phyloP scores from a whole-genome alignment of 106 monocot genomes.

The Hemerocallis citrina region DNA sequence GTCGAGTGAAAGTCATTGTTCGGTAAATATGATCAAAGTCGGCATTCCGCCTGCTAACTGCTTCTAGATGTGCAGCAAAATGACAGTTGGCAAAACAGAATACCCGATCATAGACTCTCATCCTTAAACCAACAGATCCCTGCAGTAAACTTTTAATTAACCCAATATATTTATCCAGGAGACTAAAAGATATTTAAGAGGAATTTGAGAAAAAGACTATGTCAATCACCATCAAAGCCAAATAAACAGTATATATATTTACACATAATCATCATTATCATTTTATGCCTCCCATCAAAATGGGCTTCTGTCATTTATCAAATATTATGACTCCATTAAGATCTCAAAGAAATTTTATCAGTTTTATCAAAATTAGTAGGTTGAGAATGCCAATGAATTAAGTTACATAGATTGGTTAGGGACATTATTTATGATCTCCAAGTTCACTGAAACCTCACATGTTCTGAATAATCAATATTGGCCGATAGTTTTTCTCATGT shows the following conservation, averaged over 20 bases:
- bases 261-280: not conserved
- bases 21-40: slow-evolving; percentile 67
- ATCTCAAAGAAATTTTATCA: no score
- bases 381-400: no score
- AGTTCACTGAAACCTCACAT: no score
- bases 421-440: no score
- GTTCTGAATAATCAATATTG: no score
- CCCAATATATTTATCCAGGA: slow-evolving; percentile 1
- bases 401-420: no score
- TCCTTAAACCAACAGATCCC: slow-evolving; percentile 72
- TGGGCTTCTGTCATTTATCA: no score
- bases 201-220: not conserved
- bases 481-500: no score
- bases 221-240: not conserved
- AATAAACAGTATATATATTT: not conserved
- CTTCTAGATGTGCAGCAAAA: slow-evolving; percentile 79
- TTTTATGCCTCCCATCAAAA: not conserved
- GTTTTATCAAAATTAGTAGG: no score
- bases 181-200: not conserved
- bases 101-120: slow-evolving; percentile 58
- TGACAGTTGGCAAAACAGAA: slow-evolving; percentile 73
- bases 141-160: slow-evolving; percentile 19
- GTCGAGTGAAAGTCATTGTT: slow-evolving; percentile 47
- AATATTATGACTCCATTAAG: no score
- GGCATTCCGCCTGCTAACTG: slow-evolving; percentile 56